Evolutionary conservation across 805 yeast species (phyloP).

Genomic region (Pichia rugopelliculosa): DNA sequence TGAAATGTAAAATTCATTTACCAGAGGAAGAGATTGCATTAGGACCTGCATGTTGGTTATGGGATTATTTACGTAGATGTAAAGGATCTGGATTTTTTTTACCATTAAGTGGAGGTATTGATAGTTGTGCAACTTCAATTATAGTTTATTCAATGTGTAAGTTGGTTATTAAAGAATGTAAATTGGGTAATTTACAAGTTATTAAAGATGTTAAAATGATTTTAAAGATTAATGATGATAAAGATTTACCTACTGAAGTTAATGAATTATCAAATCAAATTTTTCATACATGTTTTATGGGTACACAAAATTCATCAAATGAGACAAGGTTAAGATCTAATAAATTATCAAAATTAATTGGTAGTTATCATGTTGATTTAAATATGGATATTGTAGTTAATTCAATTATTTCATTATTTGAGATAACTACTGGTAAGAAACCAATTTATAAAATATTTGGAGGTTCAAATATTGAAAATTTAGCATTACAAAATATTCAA

Average conservation of each 20-base stretch:
- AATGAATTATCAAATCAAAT: constrained; percentile 67
- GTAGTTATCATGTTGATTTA: constrained; percentile 84
- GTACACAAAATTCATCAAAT: constrained; percentile 82
- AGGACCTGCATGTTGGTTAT: constrained; percentile 99
- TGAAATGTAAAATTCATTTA: constrained; percentile 51
- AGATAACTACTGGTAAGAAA: constrained; percentile 80
- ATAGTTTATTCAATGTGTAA: constrained; percentile 94
- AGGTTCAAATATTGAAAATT: constrained; percentile 82
- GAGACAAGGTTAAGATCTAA: constrained; percentile 85
- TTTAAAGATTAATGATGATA: constrained; percentile 40
- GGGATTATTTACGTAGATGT: constrained; percentile 95
- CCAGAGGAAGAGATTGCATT: constrained; percentile 97
- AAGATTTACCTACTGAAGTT: constrained; percentile 56
- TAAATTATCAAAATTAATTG: constrained; percentile 64
- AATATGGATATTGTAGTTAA: constrained; percentile 83
- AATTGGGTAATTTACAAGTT: constrained; percentile 67
- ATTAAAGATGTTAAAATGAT: constrained; percentile 65
- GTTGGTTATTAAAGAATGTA: constrained; percentile 64
- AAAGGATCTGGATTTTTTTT: constrained; percentile 85
- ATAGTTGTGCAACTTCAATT: constrained; percentile 94
- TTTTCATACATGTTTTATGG: constrained; percentile 93
- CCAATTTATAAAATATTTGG: constrained; percentile 92
- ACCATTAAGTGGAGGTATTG: constrained; percentile 96
- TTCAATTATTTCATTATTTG: constrained; percentile 69
- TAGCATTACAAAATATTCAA: constrained; percentile 94